Base-by-base conservation (phyloP, 1,139 yeast species). In the Saccharomyces pastorianus region DNA sequence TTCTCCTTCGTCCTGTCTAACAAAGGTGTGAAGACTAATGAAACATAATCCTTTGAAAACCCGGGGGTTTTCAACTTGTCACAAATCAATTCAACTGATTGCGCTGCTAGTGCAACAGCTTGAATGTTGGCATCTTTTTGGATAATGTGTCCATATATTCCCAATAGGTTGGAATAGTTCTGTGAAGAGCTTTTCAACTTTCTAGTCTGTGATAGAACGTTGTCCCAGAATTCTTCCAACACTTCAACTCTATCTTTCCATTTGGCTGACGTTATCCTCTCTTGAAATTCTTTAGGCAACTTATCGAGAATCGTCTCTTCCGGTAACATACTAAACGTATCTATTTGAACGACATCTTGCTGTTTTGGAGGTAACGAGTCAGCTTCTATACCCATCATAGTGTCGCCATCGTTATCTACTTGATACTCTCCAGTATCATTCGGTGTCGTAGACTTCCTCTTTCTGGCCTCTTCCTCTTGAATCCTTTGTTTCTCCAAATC, bases 191-290 rank as follows among this genome's bases (percentile, higher is more conserved):
- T 49, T 49, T 68, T 73, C 52, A 82, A 68, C 57, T 76, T 79
- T 46, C 82, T 72, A 3, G 74, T 77, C 50, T 60, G 62, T 1
- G 73, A 71, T 48, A 89, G 74, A 9, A 76, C 72, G 5, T 76
- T 76, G 28, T 75, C 62, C 55, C 63, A 72, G 1, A 85, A 79
- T 60, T 84, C 90, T 53, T 88, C 95, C 57, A 95, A 74, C 0
- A 80, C 90, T 60, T 88, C 97, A 56, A 88, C 90, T 60, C 99
- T 78, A 55, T 90, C 98, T 66, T 91, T 90, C 99, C 99, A 93
- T 62, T 85, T 83, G 0, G 84, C 59, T 0, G 91, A 84, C 1
- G 76, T 68, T 31, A 89, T 71, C 58, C 83, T 74, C 1, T 76
- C 64, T 20, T 77, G 68, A 56, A 90, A 79, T 62, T 84, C 83